Evolutionary conservation across 176 grass and related monocot genomes (phyloP).

Genomic region (Secale cereale): DNA sequence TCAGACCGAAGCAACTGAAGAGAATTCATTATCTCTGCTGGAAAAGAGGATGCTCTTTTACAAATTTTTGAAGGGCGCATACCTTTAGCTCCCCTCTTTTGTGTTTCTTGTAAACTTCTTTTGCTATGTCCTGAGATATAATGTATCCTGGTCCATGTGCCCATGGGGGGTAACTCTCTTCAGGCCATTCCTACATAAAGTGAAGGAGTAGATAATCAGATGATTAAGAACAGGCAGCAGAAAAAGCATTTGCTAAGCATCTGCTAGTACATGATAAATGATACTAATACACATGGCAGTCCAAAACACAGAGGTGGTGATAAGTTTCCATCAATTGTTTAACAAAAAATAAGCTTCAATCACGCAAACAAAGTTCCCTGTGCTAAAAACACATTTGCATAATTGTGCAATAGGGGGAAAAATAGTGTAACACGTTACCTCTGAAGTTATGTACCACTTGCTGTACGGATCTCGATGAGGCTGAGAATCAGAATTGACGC

Average conservation of each 20-base stretch:
- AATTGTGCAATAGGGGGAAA: background rate
- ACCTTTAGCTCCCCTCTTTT: conserved; percentile 83
- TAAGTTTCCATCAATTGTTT: background rate
- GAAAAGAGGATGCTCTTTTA: background rate
- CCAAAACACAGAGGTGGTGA: background rate
- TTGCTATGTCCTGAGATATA: conserved; percentile 83
- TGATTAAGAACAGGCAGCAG: background rate
- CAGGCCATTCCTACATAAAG: conserved; percentile 85
- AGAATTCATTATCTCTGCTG: background rate
- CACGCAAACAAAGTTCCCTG: background rate
- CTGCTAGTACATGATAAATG: background rate
- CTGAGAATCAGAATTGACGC: conserved; percentile 85
- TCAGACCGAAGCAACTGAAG: background rate
- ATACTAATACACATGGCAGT: background rate
- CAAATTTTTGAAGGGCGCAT: background rate
- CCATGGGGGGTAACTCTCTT: conserved; percentile 95
- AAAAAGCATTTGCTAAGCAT: conserved; percentile 1
- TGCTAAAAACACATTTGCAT: background rate
- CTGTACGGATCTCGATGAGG: conserved; percentile 93
- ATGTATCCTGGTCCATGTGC: conserved; percentile 98
- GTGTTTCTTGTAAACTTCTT: conserved; percentile 73
- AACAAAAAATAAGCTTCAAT: background rate
- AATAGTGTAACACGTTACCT: conserved; percentile 52
- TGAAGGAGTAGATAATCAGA: conserved; percentile 1
- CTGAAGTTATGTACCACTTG: conserved; percentile 91